phyloP scores from a whole-genome alignment of 768 basidiomycete species.

The Xerocomus potaroensis region DNA sequence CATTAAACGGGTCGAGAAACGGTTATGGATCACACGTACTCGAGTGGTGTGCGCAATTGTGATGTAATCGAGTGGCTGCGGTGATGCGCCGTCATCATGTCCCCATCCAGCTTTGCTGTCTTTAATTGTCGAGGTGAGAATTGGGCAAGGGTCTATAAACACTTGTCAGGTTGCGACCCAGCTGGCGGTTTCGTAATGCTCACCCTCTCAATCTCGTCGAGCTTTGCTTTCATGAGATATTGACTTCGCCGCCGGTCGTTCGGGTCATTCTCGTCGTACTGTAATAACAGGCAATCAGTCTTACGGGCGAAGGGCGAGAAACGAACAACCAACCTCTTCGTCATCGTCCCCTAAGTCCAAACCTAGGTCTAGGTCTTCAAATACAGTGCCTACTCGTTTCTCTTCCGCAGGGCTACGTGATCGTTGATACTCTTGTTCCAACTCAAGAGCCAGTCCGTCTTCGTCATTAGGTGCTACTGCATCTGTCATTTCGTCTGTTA shows the following conservation, averaged over 20 bases:
- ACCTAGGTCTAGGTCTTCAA: slow-evolving; percentile 44
- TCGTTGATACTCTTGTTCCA: slow-evolving; percentile 27
- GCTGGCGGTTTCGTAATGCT: slow-evolving; percentile 15
- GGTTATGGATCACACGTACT: slow-evolving; percentile 18
- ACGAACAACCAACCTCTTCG: slow-evolving; percentile 35
- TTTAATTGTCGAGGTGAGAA: slow-evolving; percentile 53
- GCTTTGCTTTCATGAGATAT: slow-evolving; percentile 63
- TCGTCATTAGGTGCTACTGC: slow-evolving; percentile 7
- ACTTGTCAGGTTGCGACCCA: slow-evolving; percentile 9
- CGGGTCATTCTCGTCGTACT: slow-evolving; percentile 71
- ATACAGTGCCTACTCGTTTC: slow-evolving; percentile 43
- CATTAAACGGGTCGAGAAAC: slow-evolving; percentile 11
- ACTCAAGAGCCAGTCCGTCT: slow-evolving; percentile 21
- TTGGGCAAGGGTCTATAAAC: slow-evolving; percentile 53
- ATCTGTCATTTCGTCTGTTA: slow-evolving; percentile 25
- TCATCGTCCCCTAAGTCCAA: slow-evolving; percentile 40
- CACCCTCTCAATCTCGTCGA: slow-evolving; percentile 78
- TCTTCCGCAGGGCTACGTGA: slow-evolving; percentile 37
- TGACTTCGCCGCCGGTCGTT: slow-evolving; percentile 75
- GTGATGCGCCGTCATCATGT: slow-evolving; percentile 18
- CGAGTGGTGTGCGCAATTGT: slow-evolving; percentile 8
- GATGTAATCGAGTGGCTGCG: slow-evolving; percentile 12
- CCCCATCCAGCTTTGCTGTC: slow-evolving; percentile 18
- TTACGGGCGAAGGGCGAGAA: not conserved
- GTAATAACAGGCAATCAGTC: slow-evolving; percentile 14